These are phyloP conservation scores for Yamadazyma buinensis DNA, from an alignment of 1,139 yeast genomes.

Conservation along the genomic window DNA sequence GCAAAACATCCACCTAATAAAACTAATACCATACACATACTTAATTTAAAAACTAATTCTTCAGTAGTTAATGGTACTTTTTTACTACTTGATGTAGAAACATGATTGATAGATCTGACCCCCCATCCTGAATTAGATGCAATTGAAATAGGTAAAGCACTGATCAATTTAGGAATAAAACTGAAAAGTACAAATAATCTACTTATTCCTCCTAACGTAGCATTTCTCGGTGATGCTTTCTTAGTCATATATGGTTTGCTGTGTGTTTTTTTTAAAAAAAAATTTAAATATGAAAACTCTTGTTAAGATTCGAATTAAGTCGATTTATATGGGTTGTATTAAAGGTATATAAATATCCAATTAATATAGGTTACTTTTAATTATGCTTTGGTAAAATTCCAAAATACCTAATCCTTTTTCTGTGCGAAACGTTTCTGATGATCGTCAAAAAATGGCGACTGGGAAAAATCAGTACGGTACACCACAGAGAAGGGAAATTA, in stretches of 20 bases:
- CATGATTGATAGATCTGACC: constrained; percentile 14
- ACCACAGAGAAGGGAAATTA: too few species aligned
- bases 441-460: too few species aligned
- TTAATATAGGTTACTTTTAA: too few species aligned
- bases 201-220: neutral
- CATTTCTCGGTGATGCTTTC: constrained; percentile 8
- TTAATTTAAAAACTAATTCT: constrained; percentile 51
- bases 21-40: constrained; percentile 65
- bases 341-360: too few species aligned
- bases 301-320: too few species aligned
- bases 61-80: constrained; percentile 27
- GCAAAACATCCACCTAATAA: constrained; percentile 94
- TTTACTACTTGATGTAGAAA: constrained; percentile 8
- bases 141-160: constrained; percentile 22
- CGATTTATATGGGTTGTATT: too few species aligned
- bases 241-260: constrained; percentile 10
- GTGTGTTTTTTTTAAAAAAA: too few species aligned
- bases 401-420: too few species aligned
- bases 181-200: constrained; percentile 13
- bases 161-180: constrained; percentile 24
- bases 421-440: too few species aligned
- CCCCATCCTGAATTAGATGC: constrained; percentile 5
- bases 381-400: too few species aligned
- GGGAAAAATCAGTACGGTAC: too few species aligned
- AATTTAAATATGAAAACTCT: too few species aligned